Conservation (phyloP, 1,284 basidiomycete genomes). For the Tilletia caries region DNA sequence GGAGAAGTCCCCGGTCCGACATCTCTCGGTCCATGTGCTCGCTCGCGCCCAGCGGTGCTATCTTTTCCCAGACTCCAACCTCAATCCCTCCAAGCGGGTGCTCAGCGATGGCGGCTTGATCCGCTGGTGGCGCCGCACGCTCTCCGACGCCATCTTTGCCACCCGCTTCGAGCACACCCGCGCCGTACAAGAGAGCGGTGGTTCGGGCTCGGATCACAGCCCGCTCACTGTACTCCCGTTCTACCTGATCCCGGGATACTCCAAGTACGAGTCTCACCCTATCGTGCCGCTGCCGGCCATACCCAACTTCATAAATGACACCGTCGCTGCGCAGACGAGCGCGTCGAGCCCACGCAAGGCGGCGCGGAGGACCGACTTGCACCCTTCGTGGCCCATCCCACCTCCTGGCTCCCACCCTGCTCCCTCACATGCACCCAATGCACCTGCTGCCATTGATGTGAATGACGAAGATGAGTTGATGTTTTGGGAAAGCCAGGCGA, state of each 20-base stretch:
- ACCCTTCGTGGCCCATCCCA: neutral
- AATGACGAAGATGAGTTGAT: too few relatives aligned
- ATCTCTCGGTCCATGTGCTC: slow-evolving; percentile 70
- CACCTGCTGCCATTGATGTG: too few relatives aligned
- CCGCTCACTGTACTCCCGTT: slow-evolving; percentile 30
- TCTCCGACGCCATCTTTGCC: slow-evolving; percentile 31
- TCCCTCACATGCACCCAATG: too few relatives aligned
- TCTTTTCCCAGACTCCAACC: slow-evolving; percentile 84
- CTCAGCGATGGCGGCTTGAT: slow-evolving; percentile 77
- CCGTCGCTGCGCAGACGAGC: neutral
- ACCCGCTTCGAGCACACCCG: slow-evolving; percentile 7
- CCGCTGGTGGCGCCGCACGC: slow-evolving; percentile 76
- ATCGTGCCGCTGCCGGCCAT: slow-evolving; percentile 36
- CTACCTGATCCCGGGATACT: slow-evolving; percentile 48
- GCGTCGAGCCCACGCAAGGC: neutral
- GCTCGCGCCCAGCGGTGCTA: slow-evolving; percentile 88
- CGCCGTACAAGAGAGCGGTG: neutral
- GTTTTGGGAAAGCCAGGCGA: neutral
- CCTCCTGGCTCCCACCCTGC: neutral
- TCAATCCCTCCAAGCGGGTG: slow-evolving; percentile 68
- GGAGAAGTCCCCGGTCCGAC: slow-evolving; percentile 18
- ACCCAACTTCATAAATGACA: neutral
- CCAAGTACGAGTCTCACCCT: slow-evolving; percentile 36
- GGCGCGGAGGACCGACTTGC: neutral
- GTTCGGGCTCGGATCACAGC: neutral